Evolutionary conservation across 2,329 filamentous ascomycete species (phyloP), one percentile per base, ranked within the genome.

Genomic region (Trichoderma atroviride): DNA sequence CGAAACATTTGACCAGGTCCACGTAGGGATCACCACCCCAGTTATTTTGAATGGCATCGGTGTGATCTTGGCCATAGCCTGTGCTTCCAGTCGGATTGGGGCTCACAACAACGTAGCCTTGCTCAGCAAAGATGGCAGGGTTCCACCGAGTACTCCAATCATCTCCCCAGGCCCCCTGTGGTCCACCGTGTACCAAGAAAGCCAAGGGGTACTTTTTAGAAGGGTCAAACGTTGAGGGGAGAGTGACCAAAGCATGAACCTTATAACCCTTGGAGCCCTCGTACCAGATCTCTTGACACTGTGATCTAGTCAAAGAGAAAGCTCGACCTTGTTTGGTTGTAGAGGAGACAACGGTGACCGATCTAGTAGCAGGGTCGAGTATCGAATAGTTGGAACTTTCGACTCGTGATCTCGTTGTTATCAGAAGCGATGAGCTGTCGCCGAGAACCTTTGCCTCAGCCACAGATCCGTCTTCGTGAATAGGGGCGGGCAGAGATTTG

Each of bases 21-120:
- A 92, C 80, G 78, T 97, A 97, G 0, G 94, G 94, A 47, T 88
- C 85, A 5, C 93, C 92, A 72, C 94, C 94, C 94, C 94, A 97
- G 72, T 96, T 86, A 68, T 89, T 85, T 62, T 87, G 84, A 75
- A 97, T 97, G 0, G 88, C 91, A 76, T 97, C 89, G 37, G 89
- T 88, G 68, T 95, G 87, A 37, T 86, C 85, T 81, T 95, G 91
- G 5, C 93, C 93, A 75, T 94, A 97, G 3, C 92, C 91, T 5
- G 92, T 94, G 75, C 89, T 92, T 22, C 93, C 93, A 0, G 92
- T 96, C 10, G 92, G 92, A 77, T 97, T 97, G 11, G 93, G 92
- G 61, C 89, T 86, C 58, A 97, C 88, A 27, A 91, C 92, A 4
- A 97, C 86, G 76, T 96, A 97, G 57, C 93, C 93, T 80, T 95